These are phyloP conservation scores for Candolleomyces aberdarensis DNA, from an alignment of 768 basidiomycete genomes.

Conservation along the genomic window DNA sequence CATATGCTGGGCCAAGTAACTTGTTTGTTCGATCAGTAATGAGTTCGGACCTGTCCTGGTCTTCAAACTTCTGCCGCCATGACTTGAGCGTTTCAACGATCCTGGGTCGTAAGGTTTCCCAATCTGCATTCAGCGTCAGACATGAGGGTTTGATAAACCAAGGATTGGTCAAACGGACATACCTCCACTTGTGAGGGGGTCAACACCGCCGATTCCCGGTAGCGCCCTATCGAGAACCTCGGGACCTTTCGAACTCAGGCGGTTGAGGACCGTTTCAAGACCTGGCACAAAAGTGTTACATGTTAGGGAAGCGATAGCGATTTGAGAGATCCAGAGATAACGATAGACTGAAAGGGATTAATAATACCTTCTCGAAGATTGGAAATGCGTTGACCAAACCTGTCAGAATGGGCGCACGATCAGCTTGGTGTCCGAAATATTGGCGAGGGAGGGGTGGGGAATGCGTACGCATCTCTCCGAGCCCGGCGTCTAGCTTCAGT, in stretches of 20 bases:
- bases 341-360: too few species aligned
- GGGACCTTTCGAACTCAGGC: too few species aligned
- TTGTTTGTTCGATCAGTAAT: background rate
- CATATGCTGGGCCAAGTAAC: background rate
- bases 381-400: too few species aligned
- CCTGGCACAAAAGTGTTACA: constrained; percentile 8
- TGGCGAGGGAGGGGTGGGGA: too few species aligned
- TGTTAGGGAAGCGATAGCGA: constrained; percentile 28
- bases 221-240: background rate
- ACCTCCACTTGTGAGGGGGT: background rate
- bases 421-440: constrained; percentile 7
- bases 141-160: too few species aligned
- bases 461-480: too few species aligned
- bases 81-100: background rate
- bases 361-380: too few species aligned
- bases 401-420: too few species aligned
- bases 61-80: background rate
- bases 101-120: background rate
- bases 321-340: constrained; percentile 7
- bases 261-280: too few species aligned
- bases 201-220: background rate
- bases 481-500: too few species aligned
- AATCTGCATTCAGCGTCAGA: background rate
- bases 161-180: background rate
- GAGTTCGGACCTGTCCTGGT: background rate